A percentile compares a stretch with the other conserved stretches of the same genome.
phyloP scores from a whole-genome alignment of 164 flowering plant genomes.

The Dillenia turbinata region DNA sequence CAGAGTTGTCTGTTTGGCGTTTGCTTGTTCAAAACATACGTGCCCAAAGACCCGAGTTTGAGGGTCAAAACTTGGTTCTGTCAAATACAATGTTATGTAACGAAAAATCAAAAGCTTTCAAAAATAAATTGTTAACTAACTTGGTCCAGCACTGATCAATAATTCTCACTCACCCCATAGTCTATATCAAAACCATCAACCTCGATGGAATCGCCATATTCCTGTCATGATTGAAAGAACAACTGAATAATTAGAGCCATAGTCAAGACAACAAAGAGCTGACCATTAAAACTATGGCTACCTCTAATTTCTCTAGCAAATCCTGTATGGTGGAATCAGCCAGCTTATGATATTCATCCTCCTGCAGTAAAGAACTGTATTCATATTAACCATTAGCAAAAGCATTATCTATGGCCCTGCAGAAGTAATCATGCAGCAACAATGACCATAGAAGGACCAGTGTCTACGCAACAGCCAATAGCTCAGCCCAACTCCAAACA shows the following conservation, averaged over 20 bases:
- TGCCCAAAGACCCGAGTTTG: conserved; percentile 78
- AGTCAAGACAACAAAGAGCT: background rate
- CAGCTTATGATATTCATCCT: conserved; percentile 70
- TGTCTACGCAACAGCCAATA: too few species aligned
- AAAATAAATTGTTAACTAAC: background rate
- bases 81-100: conserved; percentile 10
- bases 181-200: conserved; percentile 91
- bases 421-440: too few species aligned
- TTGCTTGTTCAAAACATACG: conserved; percentile 91
- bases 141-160: background rate
- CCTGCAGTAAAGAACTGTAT: conserved; percentile 64
- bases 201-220: conserved; percentile 80
- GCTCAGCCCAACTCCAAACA: too few species aligned
- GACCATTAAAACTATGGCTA: conserved; percentile 5
- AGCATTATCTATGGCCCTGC: too few species aligned
- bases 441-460: too few species aligned
- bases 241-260: background rate
- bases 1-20: conserved; percentile 94
- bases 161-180: conserved; percentile 87
- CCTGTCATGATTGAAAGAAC: conserved; percentile 36
- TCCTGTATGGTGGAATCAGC: conserved; percentile 76
- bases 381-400: conserved; percentile 20
- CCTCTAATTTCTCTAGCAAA: conserved; percentile 87
- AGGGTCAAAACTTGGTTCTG: conserved; percentile 90
- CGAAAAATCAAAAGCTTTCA: background rate